These are phyloP conservation scores for Suillus sp. DNA, from an alignment of 768 basidiomycete species.

Conservation along the genomic window DNA sequence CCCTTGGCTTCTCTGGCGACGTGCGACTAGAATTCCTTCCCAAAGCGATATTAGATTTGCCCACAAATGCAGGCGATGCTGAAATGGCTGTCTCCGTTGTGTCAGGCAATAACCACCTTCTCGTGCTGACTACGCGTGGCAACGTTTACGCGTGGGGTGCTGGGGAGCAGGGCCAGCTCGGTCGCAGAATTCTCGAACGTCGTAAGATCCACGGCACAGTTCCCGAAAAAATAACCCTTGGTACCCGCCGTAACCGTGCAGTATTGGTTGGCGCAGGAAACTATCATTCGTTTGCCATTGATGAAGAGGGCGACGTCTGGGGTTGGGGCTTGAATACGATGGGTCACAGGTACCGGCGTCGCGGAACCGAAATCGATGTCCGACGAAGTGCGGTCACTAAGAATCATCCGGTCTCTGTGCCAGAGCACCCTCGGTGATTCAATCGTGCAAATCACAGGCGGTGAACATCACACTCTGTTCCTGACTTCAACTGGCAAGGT, in stretches of 20 bases:
- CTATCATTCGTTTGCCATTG: constrained; percentile 90
- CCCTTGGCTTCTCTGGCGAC: constrained; percentile 79
- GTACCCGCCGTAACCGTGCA: constrained; percentile 61
- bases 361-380: constrained; percentile 47
- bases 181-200: constrained; percentile 85
- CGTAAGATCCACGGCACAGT: constrained; percentile 87
- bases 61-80: constrained; percentile 60
- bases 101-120: constrained; percentile 85
- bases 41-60: constrained; percentile 56
- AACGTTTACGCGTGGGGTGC: constrained; percentile 89
- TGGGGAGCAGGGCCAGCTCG: constrained; percentile 89
- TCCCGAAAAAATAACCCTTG: constrained; percentile 85
- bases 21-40: constrained; percentile 70
- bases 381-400: constrained; percentile 61
- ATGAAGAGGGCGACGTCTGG: constrained; percentile 81
- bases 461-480: constrained; percentile 91
- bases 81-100: constrained; percentile 78
- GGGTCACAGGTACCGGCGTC: constrained; percentile 71
- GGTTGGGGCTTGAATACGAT: constrained; percentile 95
- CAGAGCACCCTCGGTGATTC: constrained; percentile 58
- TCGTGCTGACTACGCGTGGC: constrained; percentile 87
- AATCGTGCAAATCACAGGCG: constrained; percentile 76
- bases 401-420: constrained; percentile 63
- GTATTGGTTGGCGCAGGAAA: constrained; percentile 78
- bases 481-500: constrained; percentile 81